Evolutionary conservation across 352 stramenopile species (phyloP), one percentile per base, ranked within the genome.

Genomic region (Globisporangium splendens): DNA sequence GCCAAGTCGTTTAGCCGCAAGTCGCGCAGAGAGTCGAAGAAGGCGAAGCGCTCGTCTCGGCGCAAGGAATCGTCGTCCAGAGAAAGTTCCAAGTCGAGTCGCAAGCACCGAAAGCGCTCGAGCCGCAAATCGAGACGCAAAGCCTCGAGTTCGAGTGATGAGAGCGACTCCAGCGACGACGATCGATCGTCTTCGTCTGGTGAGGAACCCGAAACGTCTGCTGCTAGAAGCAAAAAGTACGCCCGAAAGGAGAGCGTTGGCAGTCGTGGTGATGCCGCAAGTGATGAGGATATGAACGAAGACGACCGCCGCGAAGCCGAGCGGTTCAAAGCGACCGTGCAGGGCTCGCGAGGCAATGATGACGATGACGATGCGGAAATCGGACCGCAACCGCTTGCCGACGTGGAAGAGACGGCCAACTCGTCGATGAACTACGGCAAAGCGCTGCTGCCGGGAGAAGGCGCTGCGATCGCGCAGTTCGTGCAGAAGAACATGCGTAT

Each of bases 401-500:
- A 88, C 38, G 62, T 73, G 20, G 74, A 81, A 50, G 73, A 83
- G 22, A 60, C 68, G 11, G 79, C 73, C 22, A 76, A 67, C 44
- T 72, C 77, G 49, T 77, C 68, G 17, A 65, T 89, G 49, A 78
- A 95, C 50, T 98, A 98, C 66, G 96, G 96, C 60, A 93, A 94
- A 47, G 92, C 95, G 18, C 66, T 99, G 44, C 70, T 97, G 7
- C 95, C 95, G 20, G 96, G 97, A 58, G 91, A 98, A 77, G 93
- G 93, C 46, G 89, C 83, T 33, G 96, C 96, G 44, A 98, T 99
- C 61, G 96, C 97, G 14, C 89, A 98, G 70, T 99, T 97, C 66
- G 97, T 99, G 20, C 96, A 99, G 75, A 98, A 99, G 68, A 99
- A 99, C 68, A 97, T 99, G 75, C 96, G 97, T 44, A 99, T 99